Evolutionary conservation across 805 yeast genomes (phyloP), one percentile per base, ranked within the genome.

Genomic region (Monosporozyma servazzii): DNA sequence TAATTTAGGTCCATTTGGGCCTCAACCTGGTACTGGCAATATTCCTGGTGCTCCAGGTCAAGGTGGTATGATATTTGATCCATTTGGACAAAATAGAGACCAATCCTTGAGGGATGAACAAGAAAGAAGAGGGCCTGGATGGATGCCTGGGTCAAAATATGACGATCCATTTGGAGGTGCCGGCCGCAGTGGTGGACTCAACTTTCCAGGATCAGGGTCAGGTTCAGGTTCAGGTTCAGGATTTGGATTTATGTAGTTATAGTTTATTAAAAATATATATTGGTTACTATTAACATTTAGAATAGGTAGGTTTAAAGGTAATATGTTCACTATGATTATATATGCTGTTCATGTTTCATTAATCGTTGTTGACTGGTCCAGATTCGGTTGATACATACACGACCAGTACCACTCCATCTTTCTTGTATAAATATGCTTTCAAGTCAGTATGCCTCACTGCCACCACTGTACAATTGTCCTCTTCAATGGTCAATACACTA

Each of bases 21-120:
- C 37, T 11, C 43, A 21, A 25, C 36, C 44, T 13, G 43, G 31
- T 27, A 18, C 25, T 10, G 39, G 27, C 15, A 41, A 20, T 41
- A 41, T 33, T 13, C 37, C 37, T 13, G 37, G 23, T 10, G 29
- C 8, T 11, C 52, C 52, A 6, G 55, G 54, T 8, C 52, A 52
- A 40, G 67, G 68, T 23, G 71, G 71, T 1, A 67, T 68, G 71
- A 54, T 58, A 11, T 63, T 64, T 51, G 69, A 67, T 53, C 71
- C 71, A 3, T 53, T 61, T 15, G 55, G 53, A 33, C 50, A 50
- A 40, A 52, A 50, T 46, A 54, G 53, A 27, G 51, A 50, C 25
- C 49, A 53, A 36, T 20, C 49, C 15, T 21, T 53, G 47, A 51
- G 45, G 42, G 40, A 40, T n/a, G 55, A 20, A 51, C 47, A 45